Evolutionary conservation across 176 grass and related monocot species (phyloP), one percentile per base, ranked within the genome.

Genomic region (Guadua angustifolia): DNA sequence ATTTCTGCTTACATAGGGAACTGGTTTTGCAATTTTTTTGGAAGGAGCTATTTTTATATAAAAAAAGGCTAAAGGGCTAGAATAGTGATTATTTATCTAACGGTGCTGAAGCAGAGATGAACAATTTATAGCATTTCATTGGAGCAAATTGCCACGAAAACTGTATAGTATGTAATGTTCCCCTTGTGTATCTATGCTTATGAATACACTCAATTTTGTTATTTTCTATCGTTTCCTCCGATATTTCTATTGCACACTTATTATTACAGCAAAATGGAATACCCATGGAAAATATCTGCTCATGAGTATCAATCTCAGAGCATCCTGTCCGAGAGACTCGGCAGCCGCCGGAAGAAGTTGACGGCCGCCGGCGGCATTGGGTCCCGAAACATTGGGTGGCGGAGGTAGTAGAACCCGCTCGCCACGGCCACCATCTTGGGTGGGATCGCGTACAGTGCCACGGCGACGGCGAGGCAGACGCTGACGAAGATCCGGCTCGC

Each of bases 361-460:
- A 95, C 79, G 63, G 87, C 81, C 0, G 93, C 70, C 16, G 96
- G 91, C 2, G 96, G 96, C 96, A 99, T 99, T 0, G 96, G 93
- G 78, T 99, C 93, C 86, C 93, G 83, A 86, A 95, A 99, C 96
- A 99, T 95, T 0, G 96, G 96, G 70, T 99, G 93, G 17, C 96
- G 88, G 70, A 99, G 91, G 84, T 95, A 94, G 88, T 99, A 99
- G 94, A 99, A 99, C 14, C 96, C 96, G 32, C 83, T 35, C 1
- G 91, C 96, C 15, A 99, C 96, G 80, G 96, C 93, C 73, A 99
- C 96, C 93, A 99, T 95, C 88, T 95, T 99, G 10, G 93, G 93
- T 51, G 94, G 94, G 82, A 97, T 85, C 53, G 87, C 86, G 72
- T 94, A 97, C 0, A 97, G 71, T 79, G 87, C 83, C 4, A 97